Base-by-base conservation (phyloP, 352 stramenopile genomes). In the Hyaloperonospora brassicae region DNA sequence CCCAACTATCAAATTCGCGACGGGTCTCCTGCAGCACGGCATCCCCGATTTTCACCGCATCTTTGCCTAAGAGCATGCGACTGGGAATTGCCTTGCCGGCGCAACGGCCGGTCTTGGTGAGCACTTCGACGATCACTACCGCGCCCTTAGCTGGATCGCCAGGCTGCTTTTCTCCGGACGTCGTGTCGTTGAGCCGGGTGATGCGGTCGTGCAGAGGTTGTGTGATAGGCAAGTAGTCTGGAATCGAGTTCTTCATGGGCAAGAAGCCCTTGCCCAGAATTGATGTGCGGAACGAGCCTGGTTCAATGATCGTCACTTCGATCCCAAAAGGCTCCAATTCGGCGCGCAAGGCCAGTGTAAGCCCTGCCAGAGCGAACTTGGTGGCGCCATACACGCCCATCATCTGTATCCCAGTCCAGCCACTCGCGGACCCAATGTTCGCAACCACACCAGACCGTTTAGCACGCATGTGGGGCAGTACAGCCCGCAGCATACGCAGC, bases 231-330 rank as follows among this genome's bases (percentile, higher is more conserved):
- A 61, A 50, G 38, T 73, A 73, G 47, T 70, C 65, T 1, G 58
- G 50, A 39, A 73, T 73, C 14, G 61, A 62, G 10, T 45, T 64
- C 46, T 70, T 58, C 63, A 68, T 65, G 2, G 57, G 40, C 8
- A 24, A 61, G 31, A 62, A 68, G 2, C 61, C 59, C 53, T 72
- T 72, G 39, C 64, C 64, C 23, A 76, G 51, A 41, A 76, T 69
- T 7, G 52, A 53, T 2, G 70, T 79, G 23, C 70, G 64, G 56
- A 79, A 76, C 27, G 61, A 67, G n/a, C 70, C 64, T 17, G 69
- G 69, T 40, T 79, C 70, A 43, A 79, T 68, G 48, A 70, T 66
- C 2, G 62, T 74, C 25, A 76, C 67, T 7, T 79, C 64, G 42
- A 79, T 79, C 34, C 52, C 50, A n/a, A 79, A 65, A 11, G 58